These are phyloP conservation scores for Mediolabrus comicus DNA, from an alignment of 108 stramenopile species.

Conservation along the genomic window DNA sequence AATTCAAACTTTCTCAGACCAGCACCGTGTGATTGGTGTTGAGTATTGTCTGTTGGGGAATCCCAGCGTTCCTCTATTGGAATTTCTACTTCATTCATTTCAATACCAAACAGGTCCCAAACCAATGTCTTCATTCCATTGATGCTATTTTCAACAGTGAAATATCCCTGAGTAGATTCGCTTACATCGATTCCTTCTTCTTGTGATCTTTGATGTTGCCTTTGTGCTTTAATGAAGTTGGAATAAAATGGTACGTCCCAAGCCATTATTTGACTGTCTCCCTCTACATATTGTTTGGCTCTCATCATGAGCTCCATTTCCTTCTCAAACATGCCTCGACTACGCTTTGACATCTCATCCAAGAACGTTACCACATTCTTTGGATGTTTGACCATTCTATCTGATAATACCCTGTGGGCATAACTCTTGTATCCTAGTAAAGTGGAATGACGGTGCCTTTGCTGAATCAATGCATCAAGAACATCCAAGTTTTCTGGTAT, in stretches of 20 bases:
- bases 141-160: constrained; percentile 76
- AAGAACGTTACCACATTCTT: constrained; percentile 57
- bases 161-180: constrained; percentile 43
- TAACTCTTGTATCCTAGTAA: constrained; percentile 73
- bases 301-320: constrained; percentile 61
- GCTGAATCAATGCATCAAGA: constrained; percentile 63
- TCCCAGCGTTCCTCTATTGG: constrained; percentile 79
- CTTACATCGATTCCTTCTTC: constrained; percentile 45
- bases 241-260: constrained; percentile 91
- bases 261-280: constrained; percentile 53
- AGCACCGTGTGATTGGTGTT: background rate
- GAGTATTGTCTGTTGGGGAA: background rate
- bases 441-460: constrained; percentile 65
- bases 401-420: constrained; percentile 68
- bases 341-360: constrained; percentile 39
- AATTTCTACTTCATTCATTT: constrained; percentile 69
- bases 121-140: constrained; percentile 69
- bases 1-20: constrained; percentile 75
- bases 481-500: constrained; percentile 75
- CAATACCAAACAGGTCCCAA: constrained; percentile 72
- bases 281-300: constrained; percentile 71
- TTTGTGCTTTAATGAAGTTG: constrained; percentile 58
- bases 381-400: constrained; percentile 74
- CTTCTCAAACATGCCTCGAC: constrained; percentile 29
- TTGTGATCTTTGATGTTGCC: constrained; percentile 25